Evolutionary conservation across 768 basidiomycete species (phyloP).

Genomic region (Rubroboletus satanas): DNA sequence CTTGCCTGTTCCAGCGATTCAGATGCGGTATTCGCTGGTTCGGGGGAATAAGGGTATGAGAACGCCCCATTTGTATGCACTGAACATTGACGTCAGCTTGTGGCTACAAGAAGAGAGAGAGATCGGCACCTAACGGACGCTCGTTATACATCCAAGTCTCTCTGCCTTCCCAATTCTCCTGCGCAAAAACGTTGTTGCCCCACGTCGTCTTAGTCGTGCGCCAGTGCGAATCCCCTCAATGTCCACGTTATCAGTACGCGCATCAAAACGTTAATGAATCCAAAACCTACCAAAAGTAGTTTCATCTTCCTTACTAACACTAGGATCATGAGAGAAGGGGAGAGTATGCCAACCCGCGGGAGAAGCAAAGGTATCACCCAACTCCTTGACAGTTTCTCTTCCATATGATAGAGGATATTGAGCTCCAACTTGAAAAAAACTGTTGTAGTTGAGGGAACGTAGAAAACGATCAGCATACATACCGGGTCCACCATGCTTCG

Average conservation of each 20-base stretch:
- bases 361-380: conserved; percentile 72
- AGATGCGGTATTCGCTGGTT: neutral
- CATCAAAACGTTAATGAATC: too few species aligned
- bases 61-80: conserved; percentile 36
- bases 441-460: neutral
- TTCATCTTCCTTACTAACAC: conserved; percentile 14
- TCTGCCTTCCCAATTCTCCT: conserved; percentile 84
- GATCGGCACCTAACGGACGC: conserved; percentile 56
- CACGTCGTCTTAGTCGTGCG: conserved; percentile 68
- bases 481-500: conserved; percentile 15
- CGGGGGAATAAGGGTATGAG: conserved; percentile 69
- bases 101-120: too few species aligned
- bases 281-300: conserved; percentile 7
- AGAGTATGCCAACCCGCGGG: conserved; percentile 92
- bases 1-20: conserved; percentile 49
- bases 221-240: conserved; percentile 36
- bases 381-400: conserved; percentile 49
- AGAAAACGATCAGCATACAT: neutral
- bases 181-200: conserved; percentile 90
- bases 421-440: neutral
- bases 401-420: conserved; percentile 21
- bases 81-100: neutral
- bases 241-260: neutral
- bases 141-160: conserved; percentile 65
- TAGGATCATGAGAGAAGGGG: conserved; percentile 67